Percentiles rank a stretch among this genome's conserved stretches.
phyloP scores from a whole-genome alignment of 2,329 filamentous ascomycete genomes.

The Lasiodiplodia sp. region DNA sequence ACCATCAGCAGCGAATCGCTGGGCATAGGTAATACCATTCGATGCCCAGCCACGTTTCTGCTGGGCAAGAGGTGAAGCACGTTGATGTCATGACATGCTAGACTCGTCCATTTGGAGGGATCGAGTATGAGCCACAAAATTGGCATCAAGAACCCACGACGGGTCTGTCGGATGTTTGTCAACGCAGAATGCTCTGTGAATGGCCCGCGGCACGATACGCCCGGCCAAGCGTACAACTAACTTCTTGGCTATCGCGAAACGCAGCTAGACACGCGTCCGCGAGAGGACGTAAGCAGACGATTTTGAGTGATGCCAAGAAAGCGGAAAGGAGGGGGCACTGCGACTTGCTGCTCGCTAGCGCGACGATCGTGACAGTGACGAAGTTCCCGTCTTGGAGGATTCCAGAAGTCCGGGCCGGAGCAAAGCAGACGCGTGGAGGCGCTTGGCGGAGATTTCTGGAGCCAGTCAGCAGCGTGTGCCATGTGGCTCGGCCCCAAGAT shows the following conservation, averaged over 20 bases:
- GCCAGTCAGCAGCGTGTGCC: slow-evolving; percentile 4
- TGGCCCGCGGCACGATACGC: not conserved
- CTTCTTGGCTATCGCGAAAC: slow-evolving; percentile 1
- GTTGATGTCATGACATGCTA: slow-evolving; percentile 17
- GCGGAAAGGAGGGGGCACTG: not conserved
- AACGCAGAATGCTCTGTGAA: not conserved
- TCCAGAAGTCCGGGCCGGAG: slow-evolving; percentile 13
- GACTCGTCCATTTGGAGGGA: slow-evolving; percentile 2
- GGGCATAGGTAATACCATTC: slow-evolving; percentile 17
- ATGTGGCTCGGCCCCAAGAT: not conserved
- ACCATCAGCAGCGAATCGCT: slow-evolving; percentile 3
- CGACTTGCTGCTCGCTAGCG: not conserved
- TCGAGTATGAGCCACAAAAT: slow-evolving; percentile 3
- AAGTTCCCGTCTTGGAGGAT: not conserved
- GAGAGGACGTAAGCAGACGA: slow-evolving; percentile 1
- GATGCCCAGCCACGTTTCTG: not conserved
- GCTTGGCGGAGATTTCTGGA: not conserved
- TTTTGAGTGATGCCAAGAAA: slow-evolving; percentile 2
- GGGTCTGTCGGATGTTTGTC: slow-evolving; percentile 6
- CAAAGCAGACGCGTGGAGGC: slow-evolving; percentile 1
- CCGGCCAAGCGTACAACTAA: not conserved
- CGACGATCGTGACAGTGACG: slow-evolving; percentile 12
- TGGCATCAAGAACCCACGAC: not conserved
- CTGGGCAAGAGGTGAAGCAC: not conserved
- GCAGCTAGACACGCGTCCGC: not conserved